Evolutionary conservation across 2,329 filamentous ascomycete species (phyloP).

Genomic region (Calonectria henricotiae): DNA sequence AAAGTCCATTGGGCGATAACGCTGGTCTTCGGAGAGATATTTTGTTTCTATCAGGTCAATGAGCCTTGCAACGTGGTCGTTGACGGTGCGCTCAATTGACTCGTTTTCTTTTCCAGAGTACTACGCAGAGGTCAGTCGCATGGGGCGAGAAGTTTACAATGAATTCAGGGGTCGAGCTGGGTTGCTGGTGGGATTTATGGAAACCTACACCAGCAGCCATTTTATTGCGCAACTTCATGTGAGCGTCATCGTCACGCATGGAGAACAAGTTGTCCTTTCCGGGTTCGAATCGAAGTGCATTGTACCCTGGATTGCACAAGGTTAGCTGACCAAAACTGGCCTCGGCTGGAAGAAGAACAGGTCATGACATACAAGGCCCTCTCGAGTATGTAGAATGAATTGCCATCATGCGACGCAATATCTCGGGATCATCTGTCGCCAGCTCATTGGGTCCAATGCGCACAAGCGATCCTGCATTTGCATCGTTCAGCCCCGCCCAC

Average conservation of each 20-base stretch:
- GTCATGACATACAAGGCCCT: constrained; percentile 49
- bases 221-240: constrained; percentile 11
- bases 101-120: constrained; percentile 18
- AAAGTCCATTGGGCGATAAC: constrained; percentile 14
- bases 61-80: constrained; percentile 4
- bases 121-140: background rate
- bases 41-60: constrained; percentile 2
- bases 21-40: background rate
- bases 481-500: constrained; percentile 22
- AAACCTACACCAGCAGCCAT: constrained; percentile 10
- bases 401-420: constrained; percentile 56
- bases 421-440: constrained; percentile 57
- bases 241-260: constrained; percentile 8
- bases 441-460: constrained; percentile 59
- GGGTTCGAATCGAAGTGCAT: constrained; percentile 6
- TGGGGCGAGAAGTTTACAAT: too few relatives aligned
- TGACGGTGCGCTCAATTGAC: constrained; percentile 5
- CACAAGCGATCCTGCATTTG: constrained; percentile 53
- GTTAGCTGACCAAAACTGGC: background rate
- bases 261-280: constrained; percentile 20
- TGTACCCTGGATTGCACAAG: constrained; percentile 1
- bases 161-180: too few relatives aligned
- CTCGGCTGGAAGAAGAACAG: background rate
- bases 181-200: background rate
- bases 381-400: constrained; percentile 55